Evolutionary conservation across 345 rosid species (phyloP).

Genomic region (Anacardium occidentale): DNA sequence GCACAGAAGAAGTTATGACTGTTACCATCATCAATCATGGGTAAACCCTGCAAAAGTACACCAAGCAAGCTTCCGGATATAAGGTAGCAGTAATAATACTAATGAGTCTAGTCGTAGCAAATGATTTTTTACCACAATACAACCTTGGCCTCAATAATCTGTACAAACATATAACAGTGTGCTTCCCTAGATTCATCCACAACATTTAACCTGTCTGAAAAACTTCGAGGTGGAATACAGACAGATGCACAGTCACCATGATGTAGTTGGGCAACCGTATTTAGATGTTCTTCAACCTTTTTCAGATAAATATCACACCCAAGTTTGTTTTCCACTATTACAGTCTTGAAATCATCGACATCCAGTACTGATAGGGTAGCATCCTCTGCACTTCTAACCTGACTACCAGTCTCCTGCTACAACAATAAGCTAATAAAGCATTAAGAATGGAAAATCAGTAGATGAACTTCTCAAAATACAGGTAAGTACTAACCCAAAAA

Average conservation of each 20-base stretch:
- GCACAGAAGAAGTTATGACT: constrained; percentile 93
- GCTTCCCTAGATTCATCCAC: constrained; percentile 80
- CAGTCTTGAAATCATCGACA: constrained; percentile 90
- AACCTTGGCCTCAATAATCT: constrained; percentile 94
- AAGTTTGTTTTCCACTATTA: constrained; percentile 80
- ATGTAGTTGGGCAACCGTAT: constrained; percentile 51
- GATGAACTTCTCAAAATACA: constrained; percentile 12
- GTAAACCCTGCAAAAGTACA: constrained; percentile 65
- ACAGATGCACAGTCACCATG: constrained; percentile 57
- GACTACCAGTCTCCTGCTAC: constrained; percentile 56
- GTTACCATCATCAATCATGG: constrained; percentile 79
- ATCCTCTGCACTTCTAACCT: constrained; percentile 52
- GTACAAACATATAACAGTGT: constrained; percentile 65
- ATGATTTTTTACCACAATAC: constrained; percentile 12
- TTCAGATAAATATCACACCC: constrained; percentile 82
- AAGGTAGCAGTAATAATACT: neutral
- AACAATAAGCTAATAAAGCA: constrained; percentile 22
- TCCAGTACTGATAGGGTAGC: constrained; percentile 78
- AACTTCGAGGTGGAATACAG: constrained; percentile 96
- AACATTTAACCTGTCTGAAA: constrained; percentile 78
- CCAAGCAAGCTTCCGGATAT: constrained; percentile 8
- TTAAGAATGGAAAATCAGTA: constrained; percentile 4
- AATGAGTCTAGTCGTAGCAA: neutral
- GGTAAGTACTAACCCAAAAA: too few species aligned
- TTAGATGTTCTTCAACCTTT: constrained; percentile 63